Conservation (phyloP, 495 filamentous ascomycete genomes). For the Xylaria intraflava region DNA sequence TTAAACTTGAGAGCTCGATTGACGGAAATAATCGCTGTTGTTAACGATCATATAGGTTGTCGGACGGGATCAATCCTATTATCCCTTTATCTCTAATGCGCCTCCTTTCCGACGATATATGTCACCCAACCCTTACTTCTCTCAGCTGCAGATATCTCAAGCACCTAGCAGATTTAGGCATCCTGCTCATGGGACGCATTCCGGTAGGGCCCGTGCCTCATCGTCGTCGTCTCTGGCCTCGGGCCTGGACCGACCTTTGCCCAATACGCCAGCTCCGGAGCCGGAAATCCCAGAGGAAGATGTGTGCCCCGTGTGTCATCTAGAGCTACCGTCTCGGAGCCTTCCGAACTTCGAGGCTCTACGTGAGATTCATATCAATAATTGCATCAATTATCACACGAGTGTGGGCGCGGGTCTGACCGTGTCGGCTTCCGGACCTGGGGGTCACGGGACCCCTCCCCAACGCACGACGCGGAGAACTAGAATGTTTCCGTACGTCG, state of each 20-base stretch:
- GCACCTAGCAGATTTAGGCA: slow-evolving; percentile 15
- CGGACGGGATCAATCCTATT: slow-evolving; percentile 15
- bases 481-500: slow-evolving; percentile 58
- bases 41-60: slow-evolving; percentile 18
- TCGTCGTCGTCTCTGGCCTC: slow-evolving; percentile 15
- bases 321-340: slow-evolving; percentile 60
- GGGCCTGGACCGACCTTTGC: slow-evolving; percentile 22
- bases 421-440: neutral
- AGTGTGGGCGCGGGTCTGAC: slow-evolving; percentile 23
- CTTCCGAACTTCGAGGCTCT: slow-evolving; percentile 52
- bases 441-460: slow-evolving; percentile 19
- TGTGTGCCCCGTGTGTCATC: slow-evolving; percentile 83
- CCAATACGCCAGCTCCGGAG: slow-evolving; percentile 20
- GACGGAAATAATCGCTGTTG: neutral
- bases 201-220: slow-evolving; percentile 13
- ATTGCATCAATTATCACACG: slow-evolving; percentile 60
- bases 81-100: slow-evolving; percentile 10
- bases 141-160: slow-evolving; percentile 10
- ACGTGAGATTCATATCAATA: slow-evolving; percentile 69
- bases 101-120: slow-evolving; percentile 27
- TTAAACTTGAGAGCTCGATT: neutral
- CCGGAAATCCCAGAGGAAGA: slow-evolving; percentile 66
- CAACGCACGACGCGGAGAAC: slow-evolving; percentile 33
- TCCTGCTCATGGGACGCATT: slow-evolving; percentile 22
- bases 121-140: slow-evolving; percentile 35